A percentile compares a stretch with the other conserved stretches of the same genome.
Conservation (phyloP, 176 grass and related monocot species). For the Lolium multiflorum region DNA sequence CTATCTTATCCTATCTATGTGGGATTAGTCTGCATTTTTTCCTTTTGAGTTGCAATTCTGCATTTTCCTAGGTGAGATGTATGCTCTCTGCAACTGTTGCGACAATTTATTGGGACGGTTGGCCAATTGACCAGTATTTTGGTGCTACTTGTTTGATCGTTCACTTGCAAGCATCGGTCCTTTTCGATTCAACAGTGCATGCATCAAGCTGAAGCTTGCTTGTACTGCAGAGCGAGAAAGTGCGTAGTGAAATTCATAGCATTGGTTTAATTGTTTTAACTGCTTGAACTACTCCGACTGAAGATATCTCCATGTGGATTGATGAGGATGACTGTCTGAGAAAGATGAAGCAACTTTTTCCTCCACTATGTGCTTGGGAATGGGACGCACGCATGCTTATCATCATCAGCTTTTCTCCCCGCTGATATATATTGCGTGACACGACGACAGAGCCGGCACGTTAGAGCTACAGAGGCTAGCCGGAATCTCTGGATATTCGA, state of each 20-base stretch:
- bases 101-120: background rate
- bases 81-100: background rate
- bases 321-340: background rate
- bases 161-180: background rate
- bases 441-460: too few species aligned
- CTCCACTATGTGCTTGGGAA: background rate
- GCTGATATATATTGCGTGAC: background rate
- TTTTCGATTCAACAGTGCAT: background rate
- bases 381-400: conserved; percentile 13
- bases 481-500: too few species aligned
- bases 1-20: too few species aligned
- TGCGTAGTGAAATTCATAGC: background rate
- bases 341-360: background rate
- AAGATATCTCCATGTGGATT: background rate
- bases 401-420: background rate
- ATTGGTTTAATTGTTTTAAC: background rate
- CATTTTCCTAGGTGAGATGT: background rate
- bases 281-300: background rate
- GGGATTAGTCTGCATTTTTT: too few species aligned
- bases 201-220: background rate
- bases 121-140: conserved; percentile 13
- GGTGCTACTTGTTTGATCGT: background rate
- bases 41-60: too few species aligned
- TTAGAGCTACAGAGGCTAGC: too few species aligned
- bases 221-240: background rate